Evolutionary conservation across 192 early-diverging fungal genomes (phyloP), one percentile per base, ranked within the genome.

Genomic region (Mortierella hygrophila): DNA sequence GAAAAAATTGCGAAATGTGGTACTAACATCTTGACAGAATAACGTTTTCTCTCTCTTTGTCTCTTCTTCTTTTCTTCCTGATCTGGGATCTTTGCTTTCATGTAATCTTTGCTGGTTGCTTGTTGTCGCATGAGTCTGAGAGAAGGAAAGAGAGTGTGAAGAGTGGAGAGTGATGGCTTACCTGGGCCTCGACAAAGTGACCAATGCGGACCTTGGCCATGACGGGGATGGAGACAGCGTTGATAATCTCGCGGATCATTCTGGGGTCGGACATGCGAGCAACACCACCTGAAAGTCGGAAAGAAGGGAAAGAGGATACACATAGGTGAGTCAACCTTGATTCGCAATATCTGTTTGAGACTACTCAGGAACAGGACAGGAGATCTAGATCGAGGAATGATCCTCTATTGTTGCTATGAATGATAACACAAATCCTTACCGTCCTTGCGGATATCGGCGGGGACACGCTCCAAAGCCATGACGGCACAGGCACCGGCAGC

Each of bases 161-260:
- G 74, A 16, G 18, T 76, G 54, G 16, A 40, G 21, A 57, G 5
- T 46, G 15, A n/a, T 20, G 75, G 20, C 54, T 85, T 88, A 89
- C 90, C 87, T 98, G 96, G 38, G 98, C 98, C 91, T 99, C 98
- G 76, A 99, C 97, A 94, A 99, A 95, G 92, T 99, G 98, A 76
- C 98, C 98, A 78, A 98, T 98, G 77, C 98, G 95, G 89, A 98
- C 97, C 90, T 97, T 98, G 89, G 97, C 98, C 97, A 99, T 99
- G 80, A 99, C 97, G 26, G 98, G 98, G 91, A 99, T 98, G 16
- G 97, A 97, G 75, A 99, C 97, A 20, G 98, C 97, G 15, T 87
- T 94, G 78, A 95, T 95, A 89, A 99, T 99, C 85, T 97, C 97
- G 88, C 94, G 96, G 93, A 99, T 98, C 96, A 99, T 97, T 81